These are phyloP conservation scores for Peniophora sp. DNA, from an alignment of 1,284 basidiomycete genomes.

Conservation along the genomic window DNA sequence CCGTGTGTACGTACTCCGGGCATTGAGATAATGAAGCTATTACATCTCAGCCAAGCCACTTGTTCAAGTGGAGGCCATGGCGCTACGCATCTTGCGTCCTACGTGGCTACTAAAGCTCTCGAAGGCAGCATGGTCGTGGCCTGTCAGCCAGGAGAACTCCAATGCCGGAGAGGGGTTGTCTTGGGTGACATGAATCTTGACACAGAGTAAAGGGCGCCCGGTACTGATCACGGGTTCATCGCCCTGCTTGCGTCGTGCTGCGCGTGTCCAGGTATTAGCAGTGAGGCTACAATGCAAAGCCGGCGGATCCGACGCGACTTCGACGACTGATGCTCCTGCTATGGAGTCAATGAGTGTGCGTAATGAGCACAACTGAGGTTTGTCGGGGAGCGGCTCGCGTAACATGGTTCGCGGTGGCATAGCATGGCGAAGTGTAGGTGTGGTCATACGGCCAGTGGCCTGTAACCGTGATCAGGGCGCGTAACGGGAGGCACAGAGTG, in stretches of 20 bases:
- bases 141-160: constrained; percentile 57
- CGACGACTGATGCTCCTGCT: constrained; percentile 18
- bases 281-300: constrained; percentile 13
- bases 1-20: too few species aligned
- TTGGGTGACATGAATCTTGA: neutral
- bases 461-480: constrained; percentile 16
- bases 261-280: constrained; percentile 69
- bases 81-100: constrained; percentile 25
- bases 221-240: constrained; percentile 7
- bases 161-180: constrained; percentile 16
- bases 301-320: constrained; percentile 5
- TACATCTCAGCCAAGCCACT: too few species aligned
- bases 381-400: constrained; percentile 25
- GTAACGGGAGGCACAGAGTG: neutral
- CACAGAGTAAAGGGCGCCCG: neutral
- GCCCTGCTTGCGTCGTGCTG: constrained; percentile 44
- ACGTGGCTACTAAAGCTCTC: constrained; percentile 67
- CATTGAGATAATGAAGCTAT: too few species aligned
- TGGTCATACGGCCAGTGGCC: constrained; percentile 43
- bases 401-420: constrained; percentile 52
- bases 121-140: constrained; percentile 49
- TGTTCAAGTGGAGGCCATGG: too few species aligned
- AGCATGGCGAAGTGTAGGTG: constrained; percentile 32
- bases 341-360: constrained; percentile 24
- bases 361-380: constrained; percentile 15